Conservation (phyloP, 192 early-diverging fungal genomes). For the Martensiomyces pterosporus region DNA sequence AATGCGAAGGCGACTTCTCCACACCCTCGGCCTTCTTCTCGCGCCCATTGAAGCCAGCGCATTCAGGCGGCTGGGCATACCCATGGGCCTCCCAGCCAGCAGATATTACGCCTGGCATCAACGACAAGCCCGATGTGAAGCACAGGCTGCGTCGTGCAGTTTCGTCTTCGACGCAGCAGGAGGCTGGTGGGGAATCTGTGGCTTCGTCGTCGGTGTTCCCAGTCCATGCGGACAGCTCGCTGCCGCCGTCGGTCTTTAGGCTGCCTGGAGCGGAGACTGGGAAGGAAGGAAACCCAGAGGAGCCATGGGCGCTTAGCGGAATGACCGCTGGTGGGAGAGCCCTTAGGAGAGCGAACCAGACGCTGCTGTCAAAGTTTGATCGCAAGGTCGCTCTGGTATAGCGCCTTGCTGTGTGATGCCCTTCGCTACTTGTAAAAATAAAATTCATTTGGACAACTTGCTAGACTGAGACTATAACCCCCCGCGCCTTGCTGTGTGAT, state of each 20-base stretch:
- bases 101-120: not conserved
- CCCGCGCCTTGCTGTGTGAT: no score
- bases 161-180: no score
- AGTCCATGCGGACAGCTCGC: conserved; percentile 5
- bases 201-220: conserved; percentile 25
- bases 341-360: conserved; percentile 27
- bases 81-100: conserved; percentile 27
- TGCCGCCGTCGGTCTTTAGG: conserved; percentile 39
- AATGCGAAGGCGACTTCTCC: conserved; percentile 35
- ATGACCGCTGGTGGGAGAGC: conserved; percentile 41
- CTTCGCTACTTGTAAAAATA: no score
- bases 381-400: conserved; percentile 25
- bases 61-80: conserved; percentile 6
- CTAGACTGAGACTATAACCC: no score
- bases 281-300: not conserved
- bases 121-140: conserved; percentile 5
- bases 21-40: conserved; percentile 27
- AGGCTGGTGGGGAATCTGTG: not conserved
- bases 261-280: conserved; percentile 10
- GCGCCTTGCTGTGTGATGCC: no score
- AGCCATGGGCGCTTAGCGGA: conserved; percentile 24
- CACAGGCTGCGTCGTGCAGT: conserved; percentile 21
- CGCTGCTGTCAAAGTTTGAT: conserved; percentile 26
- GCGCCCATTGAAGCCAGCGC: conserved; percentile 22
- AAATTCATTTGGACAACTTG: no score